Percentiles rank a stretch among this genome's conserved stretches.
These are phyloP conservation scores for Fusarium falciforme DNA, from an alignment of 2,329 filamentous ascomycete species.

Conservation along the genomic window DNA sequence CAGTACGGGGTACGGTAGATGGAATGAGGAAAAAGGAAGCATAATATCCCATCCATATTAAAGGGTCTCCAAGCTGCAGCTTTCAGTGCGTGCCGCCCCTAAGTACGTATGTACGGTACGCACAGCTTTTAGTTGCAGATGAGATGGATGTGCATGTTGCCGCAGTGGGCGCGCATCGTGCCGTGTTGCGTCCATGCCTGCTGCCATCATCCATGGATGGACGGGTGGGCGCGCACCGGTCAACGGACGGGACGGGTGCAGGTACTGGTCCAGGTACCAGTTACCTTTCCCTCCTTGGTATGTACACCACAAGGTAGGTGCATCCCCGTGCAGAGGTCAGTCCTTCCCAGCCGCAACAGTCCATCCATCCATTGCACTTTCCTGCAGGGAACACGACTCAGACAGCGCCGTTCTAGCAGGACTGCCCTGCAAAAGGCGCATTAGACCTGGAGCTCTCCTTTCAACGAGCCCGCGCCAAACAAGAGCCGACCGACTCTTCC, in stretches of 20 bases:
- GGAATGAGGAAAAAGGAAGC: conserved; percentile 1
- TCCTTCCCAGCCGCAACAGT: conserved; percentile 1
- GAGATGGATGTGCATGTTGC: neutral
- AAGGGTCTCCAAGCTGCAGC: neutral
- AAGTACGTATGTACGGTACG: neutral
- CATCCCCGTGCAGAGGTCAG: neutral
- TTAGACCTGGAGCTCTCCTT: conserved; percentile 22
- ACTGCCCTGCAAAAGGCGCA: conserved; percentile 25
- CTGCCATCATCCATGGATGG: neutral
- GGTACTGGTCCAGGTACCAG: conserved; percentile 2
- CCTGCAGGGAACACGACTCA: conserved; percentile 41
- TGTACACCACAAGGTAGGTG: neutral
- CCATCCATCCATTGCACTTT: conserved; percentile 9
- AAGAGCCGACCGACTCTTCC: neutral
- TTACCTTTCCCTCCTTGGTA: neutral
- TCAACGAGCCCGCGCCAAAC: neutral
- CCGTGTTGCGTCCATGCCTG: conserved; percentile 1
- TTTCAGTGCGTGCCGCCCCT: neutral
- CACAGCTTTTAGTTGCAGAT: neutral
- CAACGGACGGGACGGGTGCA: conserved; percentile 1
- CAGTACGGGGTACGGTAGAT: neutral
- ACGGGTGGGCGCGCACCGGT: neutral
- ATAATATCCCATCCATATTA: neutral
- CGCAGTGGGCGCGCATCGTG: conserved; percentile 9
- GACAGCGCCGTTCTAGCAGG: conserved; percentile 25